Conservation (phyloP, 345 rosid species). For the Melaleuca quinquenervia region DNA sequence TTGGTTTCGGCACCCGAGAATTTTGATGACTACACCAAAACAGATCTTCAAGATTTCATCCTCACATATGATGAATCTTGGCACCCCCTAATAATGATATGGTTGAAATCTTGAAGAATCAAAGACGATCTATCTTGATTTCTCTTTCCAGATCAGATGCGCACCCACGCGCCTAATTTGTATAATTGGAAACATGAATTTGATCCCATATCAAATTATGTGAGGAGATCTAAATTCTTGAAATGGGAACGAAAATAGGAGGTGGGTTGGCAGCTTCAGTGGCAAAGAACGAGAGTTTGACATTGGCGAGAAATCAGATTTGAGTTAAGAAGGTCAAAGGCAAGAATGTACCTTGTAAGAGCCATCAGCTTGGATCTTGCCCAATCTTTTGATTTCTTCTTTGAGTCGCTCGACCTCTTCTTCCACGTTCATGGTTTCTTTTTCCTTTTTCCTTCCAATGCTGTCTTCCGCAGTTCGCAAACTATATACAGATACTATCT, state of each 20-base stretch:
- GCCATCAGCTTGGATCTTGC: constrained; percentile 68
- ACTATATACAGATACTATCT: neutral
- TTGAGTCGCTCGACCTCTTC: constrained; percentile 77
- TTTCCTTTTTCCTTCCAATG: neutral
- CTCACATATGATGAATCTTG: neutral
- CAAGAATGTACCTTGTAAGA: constrained; percentile 57
- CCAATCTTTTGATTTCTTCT: constrained; percentile 81
- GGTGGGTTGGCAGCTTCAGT: neutral
- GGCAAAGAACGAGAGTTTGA: neutral
- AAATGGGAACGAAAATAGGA: neutral
- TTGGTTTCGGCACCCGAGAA: neutral
- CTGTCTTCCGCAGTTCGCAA: neutral
- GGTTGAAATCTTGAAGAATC: neutral
- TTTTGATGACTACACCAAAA: neutral
- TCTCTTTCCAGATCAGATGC: neutral
- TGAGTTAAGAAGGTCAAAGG: neutral
- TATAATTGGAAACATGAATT: neutral
- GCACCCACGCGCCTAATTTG: neutral
- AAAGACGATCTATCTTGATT: neutral
- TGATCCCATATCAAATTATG: neutral
- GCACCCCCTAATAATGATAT: neutral
- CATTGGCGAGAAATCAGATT: neutral
- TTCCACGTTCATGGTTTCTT: constrained; percentile 64
- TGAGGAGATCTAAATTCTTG: neutral
- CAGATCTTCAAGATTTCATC: neutral